phyloP scores from a whole-genome alignment of 2,329 filamentous ascomycete species.

The Phialocephala subalpina region DNA sequence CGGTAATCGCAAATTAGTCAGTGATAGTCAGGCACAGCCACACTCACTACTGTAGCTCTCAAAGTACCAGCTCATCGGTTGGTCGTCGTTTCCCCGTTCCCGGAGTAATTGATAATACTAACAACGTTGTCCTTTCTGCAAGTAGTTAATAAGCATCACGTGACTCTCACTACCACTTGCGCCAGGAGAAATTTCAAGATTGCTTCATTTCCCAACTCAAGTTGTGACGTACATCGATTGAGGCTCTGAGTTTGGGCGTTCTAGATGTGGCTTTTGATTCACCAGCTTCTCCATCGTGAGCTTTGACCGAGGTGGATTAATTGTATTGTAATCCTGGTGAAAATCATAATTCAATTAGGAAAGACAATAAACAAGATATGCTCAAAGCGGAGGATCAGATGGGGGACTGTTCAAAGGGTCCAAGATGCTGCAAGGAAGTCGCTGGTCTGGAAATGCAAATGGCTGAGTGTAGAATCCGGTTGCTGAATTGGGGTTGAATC shows the following conservation, averaged over 20 bases:
- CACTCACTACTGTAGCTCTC: neutral
- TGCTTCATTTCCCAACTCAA: constrained; percentile 23
- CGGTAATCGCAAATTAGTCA: constrained; percentile 4
- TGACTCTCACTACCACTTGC: neutral
- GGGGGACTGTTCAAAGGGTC: neutral
- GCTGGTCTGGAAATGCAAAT: neutral
- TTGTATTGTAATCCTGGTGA: neutral
- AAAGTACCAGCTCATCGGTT: neutral
- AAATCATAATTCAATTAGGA: neutral
- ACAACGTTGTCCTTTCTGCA: neutral
- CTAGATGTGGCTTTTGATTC: constrained; percentile 7
- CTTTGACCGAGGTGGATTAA: too few relatives aligned
- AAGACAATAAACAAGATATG: neutral
- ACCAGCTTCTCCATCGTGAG: too few relatives aligned
- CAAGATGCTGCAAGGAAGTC: neutral
- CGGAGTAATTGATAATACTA: neutral
- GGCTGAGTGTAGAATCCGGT: neutral
- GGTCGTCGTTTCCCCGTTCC: neutral
- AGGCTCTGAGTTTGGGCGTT: neutral
- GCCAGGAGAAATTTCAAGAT: constrained; percentile 13
- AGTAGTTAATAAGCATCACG: neutral
- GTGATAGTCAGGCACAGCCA: constrained; percentile 14
- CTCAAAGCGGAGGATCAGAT: neutral
- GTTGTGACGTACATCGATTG: constrained; percentile 21
- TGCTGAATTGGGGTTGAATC: neutral